phyloP scores from a whole-genome alignment of 164 flowering plant genomes.

The Chimonanthus salicifolius region DNA sequence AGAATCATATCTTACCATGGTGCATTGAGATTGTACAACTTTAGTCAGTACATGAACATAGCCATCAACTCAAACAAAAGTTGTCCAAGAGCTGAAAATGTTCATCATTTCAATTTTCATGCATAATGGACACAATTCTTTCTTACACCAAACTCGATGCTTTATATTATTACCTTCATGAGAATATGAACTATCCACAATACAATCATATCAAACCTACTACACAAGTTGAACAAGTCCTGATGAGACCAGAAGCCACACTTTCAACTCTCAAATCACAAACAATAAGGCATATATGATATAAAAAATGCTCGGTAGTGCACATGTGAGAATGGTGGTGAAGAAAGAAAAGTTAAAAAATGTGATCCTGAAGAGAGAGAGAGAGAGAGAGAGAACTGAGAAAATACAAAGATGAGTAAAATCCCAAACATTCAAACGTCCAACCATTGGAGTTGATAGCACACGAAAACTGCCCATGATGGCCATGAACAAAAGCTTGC shows the following conservation, averaged over 20 bases:
- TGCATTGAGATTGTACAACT: too few relatives aligned
- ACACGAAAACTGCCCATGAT: constrained; percentile 13
- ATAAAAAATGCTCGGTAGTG: constrained; percentile 14
- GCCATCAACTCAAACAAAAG: neutral
- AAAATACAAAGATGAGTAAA: constrained; percentile 3
- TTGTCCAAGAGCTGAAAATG: neutral
- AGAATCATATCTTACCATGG: too few relatives aligned
- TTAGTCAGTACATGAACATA: too few relatives aligned
- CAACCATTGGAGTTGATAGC: constrained; percentile 11
- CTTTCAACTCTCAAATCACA: constrained; percentile 7
- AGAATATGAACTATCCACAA: neutral
- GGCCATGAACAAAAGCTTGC: constrained; percentile 3
- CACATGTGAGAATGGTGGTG: neutral
- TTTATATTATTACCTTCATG: too few relatives aligned
- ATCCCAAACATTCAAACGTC: constrained; percentile 15
- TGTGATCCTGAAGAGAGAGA: neutral
- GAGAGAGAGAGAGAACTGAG: neutral
- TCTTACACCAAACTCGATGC: neutral
- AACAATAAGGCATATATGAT: constrained; percentile 12
- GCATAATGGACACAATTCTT: neutral
- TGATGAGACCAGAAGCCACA: neutral
- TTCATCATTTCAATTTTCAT: neutral
- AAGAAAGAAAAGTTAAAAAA: neutral
- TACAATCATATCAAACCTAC: neutral
- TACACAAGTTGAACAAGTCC: neutral